Evolutionary conservation across 2,329 filamentous ascomycete species (phyloP).

Genomic region (Thermochaetoides dissita): DNA sequence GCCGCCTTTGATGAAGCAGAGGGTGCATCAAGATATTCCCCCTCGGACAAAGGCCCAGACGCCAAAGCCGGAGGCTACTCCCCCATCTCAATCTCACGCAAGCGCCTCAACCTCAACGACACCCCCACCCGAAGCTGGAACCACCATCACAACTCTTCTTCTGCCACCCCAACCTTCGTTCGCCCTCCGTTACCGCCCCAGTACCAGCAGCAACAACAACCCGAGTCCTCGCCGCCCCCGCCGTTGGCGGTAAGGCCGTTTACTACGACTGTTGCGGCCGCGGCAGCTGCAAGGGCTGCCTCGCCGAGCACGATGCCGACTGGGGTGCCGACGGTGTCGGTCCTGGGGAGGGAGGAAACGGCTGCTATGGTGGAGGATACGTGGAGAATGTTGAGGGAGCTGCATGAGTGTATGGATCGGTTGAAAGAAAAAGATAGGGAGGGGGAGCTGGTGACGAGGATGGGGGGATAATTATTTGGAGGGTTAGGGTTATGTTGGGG

Average conservation of each 20-base stretch:
- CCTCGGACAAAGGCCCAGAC: neutral
- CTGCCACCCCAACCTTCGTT: too few relatives aligned
- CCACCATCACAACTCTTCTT: too few relatives aligned
- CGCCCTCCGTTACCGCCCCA: too few relatives aligned
- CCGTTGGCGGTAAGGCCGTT: neutral
- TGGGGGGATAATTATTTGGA: neutral
- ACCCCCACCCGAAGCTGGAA: too few relatives aligned
- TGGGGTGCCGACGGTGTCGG: neutral
- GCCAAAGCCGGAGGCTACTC: conserved; percentile 5
- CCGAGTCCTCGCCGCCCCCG: neutral
- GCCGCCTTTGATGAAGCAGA: neutral
- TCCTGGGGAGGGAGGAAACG: conserved; percentile 8
- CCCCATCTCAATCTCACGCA: neutral
- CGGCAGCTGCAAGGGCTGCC: neutral
- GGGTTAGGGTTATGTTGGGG: conserved; percentile 1
- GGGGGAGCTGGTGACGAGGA: neutral
- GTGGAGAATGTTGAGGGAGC: conserved; percentile 15
- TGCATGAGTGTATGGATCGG: conserved; percentile 16
- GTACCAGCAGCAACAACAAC: too few relatives aligned
- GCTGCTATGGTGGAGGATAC: conserved; percentile 13
- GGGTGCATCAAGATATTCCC: neutral
- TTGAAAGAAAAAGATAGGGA: conserved; percentile 11
- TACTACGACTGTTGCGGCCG: neutral
- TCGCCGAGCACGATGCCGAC: neutral
- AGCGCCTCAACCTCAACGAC: too few relatives aligned